Evolutionary conservation across 805 yeast species (phyloP).

Genomic region (Maudiozyma serrabonitensis): DNA sequence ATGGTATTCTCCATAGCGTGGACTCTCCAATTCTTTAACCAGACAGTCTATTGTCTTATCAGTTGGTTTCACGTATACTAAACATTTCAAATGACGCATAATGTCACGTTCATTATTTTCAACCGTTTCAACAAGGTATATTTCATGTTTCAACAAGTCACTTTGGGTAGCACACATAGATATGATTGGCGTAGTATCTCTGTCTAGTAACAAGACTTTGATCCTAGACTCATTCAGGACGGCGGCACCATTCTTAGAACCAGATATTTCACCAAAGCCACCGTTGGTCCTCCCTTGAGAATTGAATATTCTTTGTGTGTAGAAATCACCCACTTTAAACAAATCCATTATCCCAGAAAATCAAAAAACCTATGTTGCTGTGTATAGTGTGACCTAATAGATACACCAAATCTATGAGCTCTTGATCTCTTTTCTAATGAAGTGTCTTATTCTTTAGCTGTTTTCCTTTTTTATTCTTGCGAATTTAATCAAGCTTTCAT

Average conservation of each 20-base stretch:
- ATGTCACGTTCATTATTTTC: conserved; percentile 54
- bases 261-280: conserved; percentile 2
- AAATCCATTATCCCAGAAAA: conserved; percentile 33
- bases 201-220: conserved; percentile 70
- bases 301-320: conserved; percentile 33
- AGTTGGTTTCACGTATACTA: conserved; percentile 69
- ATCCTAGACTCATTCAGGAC: conserved; percentile 33
- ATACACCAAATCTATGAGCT: too few relatives aligned
- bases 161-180: conserved; percentile 90
- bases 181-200: conserved; percentile 68
- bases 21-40: conserved; percentile 58
- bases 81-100: conserved; percentile 72
- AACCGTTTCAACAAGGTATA: conserved; percentile 69
- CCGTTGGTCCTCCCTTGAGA: conserved; percentile 12
- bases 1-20: conserved; percentile 72
- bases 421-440: too few relatives aligned
- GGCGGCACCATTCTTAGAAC: conserved; percentile 8
- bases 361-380: too few relatives aligned
- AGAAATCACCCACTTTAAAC: conserved; percentile 37
- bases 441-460: too few relatives aligned
- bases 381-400: too few relatives aligned
- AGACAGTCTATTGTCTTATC: conserved; percentile 51
- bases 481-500: not conserved
- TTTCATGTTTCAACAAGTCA: conserved; percentile 66
- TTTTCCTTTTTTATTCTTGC: too few relatives aligned